These are phyloP conservation scores for Rhodosporidiobolus odoratus DNA, from an alignment of 768 basidiomycete genomes.

Conservation along the genomic window DNA sequence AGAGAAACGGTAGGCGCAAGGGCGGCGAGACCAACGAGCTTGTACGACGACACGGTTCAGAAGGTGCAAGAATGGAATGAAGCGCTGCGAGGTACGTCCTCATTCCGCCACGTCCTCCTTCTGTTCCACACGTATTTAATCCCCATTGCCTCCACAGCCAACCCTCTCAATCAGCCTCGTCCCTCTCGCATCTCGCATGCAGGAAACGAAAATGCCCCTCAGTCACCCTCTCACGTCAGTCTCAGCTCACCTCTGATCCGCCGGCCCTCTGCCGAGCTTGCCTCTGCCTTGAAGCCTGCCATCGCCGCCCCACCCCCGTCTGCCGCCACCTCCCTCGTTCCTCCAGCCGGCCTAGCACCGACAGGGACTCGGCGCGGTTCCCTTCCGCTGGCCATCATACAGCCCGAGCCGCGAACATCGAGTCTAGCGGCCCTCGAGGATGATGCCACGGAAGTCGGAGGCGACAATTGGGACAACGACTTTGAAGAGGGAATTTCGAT, in stretches of 20 bases:
- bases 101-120: not conserved
- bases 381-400: not conserved
- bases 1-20: conserved; percentile 42
- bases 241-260: not conserved
- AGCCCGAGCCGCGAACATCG: not conserved
- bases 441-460: conserved; percentile 60
- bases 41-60: conserved; percentile 83
- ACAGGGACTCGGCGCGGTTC: not conserved
- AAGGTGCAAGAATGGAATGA: conserved; percentile 99
- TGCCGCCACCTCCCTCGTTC: conserved; percentile 28
- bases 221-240: not conserved
- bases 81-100: conserved; percentile 71
- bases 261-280: conserved; percentile 29
- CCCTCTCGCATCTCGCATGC: not conserved
- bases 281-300: conserved; percentile 37
- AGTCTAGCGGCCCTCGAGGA: not conserved
- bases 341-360: not conserved
- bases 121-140: not conserved
- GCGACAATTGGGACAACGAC: conserved; percentile 97
- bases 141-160: not conserved
- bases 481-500: conserved; percentile 90
- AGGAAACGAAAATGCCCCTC: conserved; percentile 2
- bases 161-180: not conserved
- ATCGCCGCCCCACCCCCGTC: conserved; percentile 47
- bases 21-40: conserved; percentile 48